Conservation (phyloP, 805 yeast species). For the Yarrowia sp. region DNA sequence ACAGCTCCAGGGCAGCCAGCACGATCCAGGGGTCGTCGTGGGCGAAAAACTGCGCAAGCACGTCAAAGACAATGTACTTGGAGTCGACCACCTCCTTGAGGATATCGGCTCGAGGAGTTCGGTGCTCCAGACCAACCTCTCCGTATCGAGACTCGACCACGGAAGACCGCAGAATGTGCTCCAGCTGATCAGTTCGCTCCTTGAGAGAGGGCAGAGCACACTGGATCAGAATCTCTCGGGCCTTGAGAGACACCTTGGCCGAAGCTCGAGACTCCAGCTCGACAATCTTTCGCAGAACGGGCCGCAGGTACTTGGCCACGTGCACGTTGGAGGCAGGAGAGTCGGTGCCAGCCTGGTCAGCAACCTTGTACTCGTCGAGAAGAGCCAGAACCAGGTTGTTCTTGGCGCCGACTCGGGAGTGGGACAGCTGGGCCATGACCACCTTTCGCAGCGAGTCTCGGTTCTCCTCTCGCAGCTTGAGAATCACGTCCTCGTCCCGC, state of each 20-base stretch:
- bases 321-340: conserved; percentile 68
- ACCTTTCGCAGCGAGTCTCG: conserved; percentile 77
- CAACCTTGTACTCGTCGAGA: conserved; percentile 71
- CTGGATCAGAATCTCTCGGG: conserved; percentile 94
- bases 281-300: conserved; percentile 76
- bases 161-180: conserved; percentile 90
- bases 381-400: conserved; percentile 88
- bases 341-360: conserved; percentile 8
- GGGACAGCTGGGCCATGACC: conserved; percentile 78
- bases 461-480: conserved; percentile 86
- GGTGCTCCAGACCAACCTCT: conserved; percentile 74
- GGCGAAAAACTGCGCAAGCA: conserved; percentile 86
- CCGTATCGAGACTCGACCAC: conserved; percentile 92
- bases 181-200: conserved; percentile 96
- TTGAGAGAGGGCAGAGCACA: conserved; percentile 95
- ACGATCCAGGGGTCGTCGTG: conserved; percentile 87
- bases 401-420: conserved; percentile 91
- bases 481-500: conserved; percentile 88
- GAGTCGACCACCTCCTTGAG: conserved; percentile 94
- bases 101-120: conserved; percentile 79
- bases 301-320: conserved; percentile 71
- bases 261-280: conserved; percentile 89
- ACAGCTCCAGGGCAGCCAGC: conserved; percentile 96
- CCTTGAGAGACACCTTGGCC: conserved; percentile 92
- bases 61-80: conserved; percentile 94